phyloP scores from a whole-genome alignment of 2,329 filamentous ascomycete species.

The Aspergillus pseudoterreus region DNA sequence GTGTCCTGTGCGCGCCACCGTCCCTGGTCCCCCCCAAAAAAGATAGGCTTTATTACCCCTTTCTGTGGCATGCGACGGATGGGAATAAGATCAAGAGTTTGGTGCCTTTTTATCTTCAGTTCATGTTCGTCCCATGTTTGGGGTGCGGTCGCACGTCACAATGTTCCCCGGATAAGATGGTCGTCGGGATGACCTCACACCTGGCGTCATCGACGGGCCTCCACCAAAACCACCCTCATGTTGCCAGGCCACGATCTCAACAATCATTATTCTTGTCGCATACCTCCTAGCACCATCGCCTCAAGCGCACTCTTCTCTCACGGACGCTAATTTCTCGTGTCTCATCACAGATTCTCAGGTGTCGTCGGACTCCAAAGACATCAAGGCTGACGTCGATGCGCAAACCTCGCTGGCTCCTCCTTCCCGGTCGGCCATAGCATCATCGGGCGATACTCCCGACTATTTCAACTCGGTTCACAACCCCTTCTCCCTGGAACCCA shows the following conservation, averaged over 20 bases:
- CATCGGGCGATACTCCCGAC: conserved; percentile 58
- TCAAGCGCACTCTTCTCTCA: conserved; percentile 3
- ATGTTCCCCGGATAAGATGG: conserved; percentile 21
- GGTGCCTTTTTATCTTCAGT: conserved; percentile 2
- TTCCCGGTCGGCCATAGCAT: conserved; percentile 55
- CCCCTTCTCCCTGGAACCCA: conserved; percentile 67
- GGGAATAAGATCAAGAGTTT: neutral
- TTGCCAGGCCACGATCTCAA: conserved; percentile 7
- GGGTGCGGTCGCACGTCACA: conserved; percentile 31
- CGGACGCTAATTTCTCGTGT: conserved; percentile 18
- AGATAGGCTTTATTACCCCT: conserved; percentile 12
- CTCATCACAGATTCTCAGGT: conserved; percentile 26
- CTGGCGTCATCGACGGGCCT: conserved; percentile 33
- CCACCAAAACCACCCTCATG: conserved; percentile 15
- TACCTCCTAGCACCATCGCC: neutral
- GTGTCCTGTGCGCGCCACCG: conserved; percentile 4
- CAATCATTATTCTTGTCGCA: conserved; percentile 10
- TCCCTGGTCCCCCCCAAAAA: conserved; percentile 7
- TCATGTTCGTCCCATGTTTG: conserved; percentile 13
- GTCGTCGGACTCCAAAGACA: conserved; percentile 33
- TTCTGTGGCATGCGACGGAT: neutral
- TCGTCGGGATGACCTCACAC: conserved; percentile 36
- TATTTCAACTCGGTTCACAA: conserved; percentile 63
- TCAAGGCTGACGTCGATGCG: conserved; percentile 50
- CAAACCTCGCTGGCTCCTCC: conserved; percentile 68